Evolutionary conservation across 805 yeast species (phyloP).

Genomic region (Schizosaccharomyces japonicus): DNA sequence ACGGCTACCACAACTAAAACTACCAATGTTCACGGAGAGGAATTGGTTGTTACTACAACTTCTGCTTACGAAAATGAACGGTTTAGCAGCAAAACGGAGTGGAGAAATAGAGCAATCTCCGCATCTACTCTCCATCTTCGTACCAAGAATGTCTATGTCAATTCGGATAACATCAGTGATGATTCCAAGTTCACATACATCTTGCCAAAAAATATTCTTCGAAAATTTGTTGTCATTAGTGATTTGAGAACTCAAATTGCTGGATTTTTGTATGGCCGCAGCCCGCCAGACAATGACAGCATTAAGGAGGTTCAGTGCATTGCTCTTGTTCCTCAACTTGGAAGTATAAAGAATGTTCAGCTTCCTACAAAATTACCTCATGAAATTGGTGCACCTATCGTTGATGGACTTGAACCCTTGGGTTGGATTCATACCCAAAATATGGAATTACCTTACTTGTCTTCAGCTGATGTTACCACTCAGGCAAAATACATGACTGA

Average conservation of each 20-base stretch:
- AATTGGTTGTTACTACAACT: slow-evolving; percentile 81
- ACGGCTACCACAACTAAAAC: slow-evolving; percentile 65
- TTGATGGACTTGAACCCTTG: slow-evolving; percentile 44
- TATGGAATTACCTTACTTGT: slow-evolving; percentile 35
- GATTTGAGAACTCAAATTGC: slow-evolving; percentile 68
- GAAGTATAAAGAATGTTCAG: slow-evolving; percentile 40
- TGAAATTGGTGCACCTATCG: slow-evolving; percentile 13
- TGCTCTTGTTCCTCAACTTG: slow-evolving; percentile 72
- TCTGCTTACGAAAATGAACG: slow-evolving; percentile 64
- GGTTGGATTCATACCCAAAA: slow-evolving; percentile 92
- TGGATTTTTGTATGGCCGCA: slow-evolving; percentile 55
- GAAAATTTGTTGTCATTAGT: slow-evolving; percentile 53
- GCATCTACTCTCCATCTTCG: slow-evolving; percentile 50
- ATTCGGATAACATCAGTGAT: slow-evolving; percentile 32
- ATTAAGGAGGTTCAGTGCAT: slow-evolving; percentile 58
- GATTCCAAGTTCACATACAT: slow-evolving; percentile 42
- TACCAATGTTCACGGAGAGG: slow-evolving; percentile 85
- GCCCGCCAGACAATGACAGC: slow-evolving; percentile 45
- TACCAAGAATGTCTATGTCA: slow-evolving; percentile 47
- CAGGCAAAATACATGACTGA: slow-evolving; percentile 23
- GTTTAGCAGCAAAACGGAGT: slow-evolving; percentile 65
- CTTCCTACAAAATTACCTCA: slow-evolving; percentile 28
- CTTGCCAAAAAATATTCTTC: slow-evolving; percentile 58
- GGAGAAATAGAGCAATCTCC: slow-evolving; percentile 74
- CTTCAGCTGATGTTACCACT: slow-evolving; percentile 47